phyloP scores from a whole-genome alignment of 164 flowering plant genomes.

The Cinnamomum chago region DNA sequence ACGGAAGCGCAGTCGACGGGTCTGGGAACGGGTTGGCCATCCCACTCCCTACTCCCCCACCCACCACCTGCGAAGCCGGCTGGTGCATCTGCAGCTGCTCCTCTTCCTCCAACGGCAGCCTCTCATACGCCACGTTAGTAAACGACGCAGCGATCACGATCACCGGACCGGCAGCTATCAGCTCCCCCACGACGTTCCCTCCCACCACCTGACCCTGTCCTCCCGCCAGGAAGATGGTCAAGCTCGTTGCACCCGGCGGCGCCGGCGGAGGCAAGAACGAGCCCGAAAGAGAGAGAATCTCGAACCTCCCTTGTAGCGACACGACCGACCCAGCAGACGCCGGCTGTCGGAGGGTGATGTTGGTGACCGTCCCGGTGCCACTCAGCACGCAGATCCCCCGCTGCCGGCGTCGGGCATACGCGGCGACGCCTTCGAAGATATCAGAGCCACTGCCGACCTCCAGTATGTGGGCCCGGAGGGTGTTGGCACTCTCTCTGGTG shows the following conservation, averaged over 20 bases:
- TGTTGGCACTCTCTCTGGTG: slow-evolving; percentile 28
- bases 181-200: slow-evolving; percentile 27
- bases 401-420: slow-evolving; percentile 26
- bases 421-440: slow-evolving; percentile 17
- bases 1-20: slow-evolving; percentile 19
- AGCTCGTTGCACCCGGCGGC: slow-evolving; percentile 27
- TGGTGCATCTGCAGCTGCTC: slow-evolving; percentile 37
- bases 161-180: slow-evolving; percentile 28
- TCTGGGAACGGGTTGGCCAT: slow-evolving; percentile 19
- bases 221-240: slow-evolving; percentile 29
- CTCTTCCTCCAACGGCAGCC: slow-evolving; percentile 32
- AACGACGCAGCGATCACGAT: slow-evolving; percentile 32
- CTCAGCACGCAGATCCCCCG: slow-evolving; percentile 29
- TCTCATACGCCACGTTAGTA: slow-evolving; percentile 29
- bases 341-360: slow-evolving; percentile 27
- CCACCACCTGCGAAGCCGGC: slow-evolving; percentile 36
- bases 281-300: slow-evolving; percentile 28
- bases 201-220: slow-evolving; percentile 35
- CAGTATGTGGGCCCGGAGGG: slow-evolving; percentile 27
- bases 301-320: slow-evolving; percentile 28
- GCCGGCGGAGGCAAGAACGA: slow-evolving; percentile 35
- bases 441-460: slow-evolving; percentile 30
- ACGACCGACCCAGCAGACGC: slow-evolving; percentile 22
- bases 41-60: slow-evolving; percentile 9
- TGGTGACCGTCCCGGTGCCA: slow-evolving; percentile 25